These are phyloP conservation scores for Euphorbia peplus DNA, from an alignment of 345 rosid genomes.

Conservation along the genomic window DNA sequence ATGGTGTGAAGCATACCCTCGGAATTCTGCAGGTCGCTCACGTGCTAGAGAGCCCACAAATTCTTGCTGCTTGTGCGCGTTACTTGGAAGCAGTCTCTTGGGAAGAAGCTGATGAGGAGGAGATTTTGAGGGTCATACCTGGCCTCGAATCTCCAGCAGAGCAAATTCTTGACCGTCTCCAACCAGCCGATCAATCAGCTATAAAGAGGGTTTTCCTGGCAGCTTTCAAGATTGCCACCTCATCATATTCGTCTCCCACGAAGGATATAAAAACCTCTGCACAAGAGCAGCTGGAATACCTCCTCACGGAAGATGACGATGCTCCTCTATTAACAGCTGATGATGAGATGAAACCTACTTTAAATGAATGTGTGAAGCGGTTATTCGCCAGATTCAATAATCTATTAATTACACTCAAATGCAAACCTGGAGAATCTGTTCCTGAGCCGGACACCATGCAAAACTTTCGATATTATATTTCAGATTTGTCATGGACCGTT, in stretches of 20 bases:
- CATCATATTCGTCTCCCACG: conserved; percentile 50
- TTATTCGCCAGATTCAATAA: conserved; percentile 49
- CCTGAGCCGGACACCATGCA: conserved; percentile 28
- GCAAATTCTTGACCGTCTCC: conserved; percentile 73
- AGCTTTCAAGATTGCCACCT: conserved; percentile 64
- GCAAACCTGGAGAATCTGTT: conserved; percentile 31
- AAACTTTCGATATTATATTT: conserved; percentile 44
- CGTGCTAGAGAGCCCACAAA: conserved; percentile 57
- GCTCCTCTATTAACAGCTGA: conserved; percentile 57
- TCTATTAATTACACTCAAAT: conserved; percentile 40
- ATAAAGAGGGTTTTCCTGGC: conserved; percentile 52
- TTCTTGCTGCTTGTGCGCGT: conserved; percentile 61
- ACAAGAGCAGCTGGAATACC: conserved; percentile 87
- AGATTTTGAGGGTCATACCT: conserved; percentile 64
- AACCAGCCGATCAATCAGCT: conserved; percentile 60
- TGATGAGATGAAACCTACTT: conserved; percentile 57
- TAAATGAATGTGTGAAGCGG: conserved; percentile 52
- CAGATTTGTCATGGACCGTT: conserved; percentile 69
- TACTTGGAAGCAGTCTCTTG: conserved; percentile 97
- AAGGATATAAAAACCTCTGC: conserved; percentile 60
- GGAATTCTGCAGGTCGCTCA: conserved; percentile 75
- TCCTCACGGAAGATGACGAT: conserved; percentile 91
- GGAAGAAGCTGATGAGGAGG: conserved; percentile 94
- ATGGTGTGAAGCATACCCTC: conserved; percentile 73
- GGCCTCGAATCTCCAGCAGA: conserved; percentile 60